Evolutionary conservation across 2,329 filamentous ascomycete genomes (phyloP), one percentile per base, ranked within the genome.

Genomic region (Penicillium sp.): DNA sequence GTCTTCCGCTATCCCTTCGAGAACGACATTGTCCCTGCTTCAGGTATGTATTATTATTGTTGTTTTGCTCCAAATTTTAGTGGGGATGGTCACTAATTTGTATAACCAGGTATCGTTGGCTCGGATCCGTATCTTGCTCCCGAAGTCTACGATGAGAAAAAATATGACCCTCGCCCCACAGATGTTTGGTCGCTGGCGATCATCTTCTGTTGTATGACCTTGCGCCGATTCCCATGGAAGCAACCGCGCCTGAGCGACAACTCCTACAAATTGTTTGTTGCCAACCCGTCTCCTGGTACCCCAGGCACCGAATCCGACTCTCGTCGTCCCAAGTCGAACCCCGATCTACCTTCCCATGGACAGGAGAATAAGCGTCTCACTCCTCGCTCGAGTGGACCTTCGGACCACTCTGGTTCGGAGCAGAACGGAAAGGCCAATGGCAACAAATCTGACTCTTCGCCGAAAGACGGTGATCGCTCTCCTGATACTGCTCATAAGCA

Each of bases 131-230:
- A 99, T 70, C 83, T 99, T 40, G 94, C 94, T 0, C 94, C 94
- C 0, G 94, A 99, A 74, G 94, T 99, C 1, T 97, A 97, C 67
- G 92, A 97, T 61, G 85, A 92, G 58, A 86, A 88, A 61, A 92
- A 91, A 69, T 99, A 99, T 71, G 92, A 99, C 67, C 91, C 94
- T 1, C 89, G 92, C 58, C 90, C 91, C 7, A 90, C 93, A 1
- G 94, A 99, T 75, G 91, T 99, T 56, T 99, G 94, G 94, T 99
- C 94, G 10, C 80, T 99, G 56, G 94, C 93, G 16, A 99, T 99
- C 64, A 97, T 99, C 51, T 99, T 93, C 76, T 97, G 94, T 75
- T 99, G 94, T 78, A 99, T 99, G 94, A 94, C 91, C 5, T 79
- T 99, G 39, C 84, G 94, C 19, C 81, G 94, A 34, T 99, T 99